Evolutionary conservation across 345 rosid genomes (phyloP).

Genomic region (Eucalyptus marginata): DNA sequence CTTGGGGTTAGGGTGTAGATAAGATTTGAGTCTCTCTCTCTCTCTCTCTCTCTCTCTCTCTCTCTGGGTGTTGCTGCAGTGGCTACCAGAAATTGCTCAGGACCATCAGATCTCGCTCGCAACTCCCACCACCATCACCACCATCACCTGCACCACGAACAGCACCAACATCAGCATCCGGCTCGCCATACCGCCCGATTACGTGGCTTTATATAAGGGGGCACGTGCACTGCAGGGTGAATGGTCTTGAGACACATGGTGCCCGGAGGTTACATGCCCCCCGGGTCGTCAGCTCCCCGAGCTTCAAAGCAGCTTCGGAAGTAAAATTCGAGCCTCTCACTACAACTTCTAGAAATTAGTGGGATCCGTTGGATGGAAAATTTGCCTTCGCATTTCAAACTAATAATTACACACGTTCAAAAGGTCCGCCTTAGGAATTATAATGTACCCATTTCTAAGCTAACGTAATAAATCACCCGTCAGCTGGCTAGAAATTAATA

Average conservation of each 20-base stretch:
- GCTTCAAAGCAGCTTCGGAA: not conserved
- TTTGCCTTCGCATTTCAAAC: not conserved
- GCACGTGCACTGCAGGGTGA: slow-evolving; percentile 24
- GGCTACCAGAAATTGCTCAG: not conserved
- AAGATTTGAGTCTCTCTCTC: not conserved
- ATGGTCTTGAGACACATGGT: slow-evolving; percentile 10
- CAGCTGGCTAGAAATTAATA: not conserved
- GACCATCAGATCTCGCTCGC: slow-evolving; percentile 12
- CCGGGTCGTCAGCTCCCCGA: not conserved
- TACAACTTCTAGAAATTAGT: not conserved
- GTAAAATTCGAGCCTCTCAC: not conserved
- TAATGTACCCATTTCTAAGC: not conserved
- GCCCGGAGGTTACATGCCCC: slow-evolving; percentile 3
- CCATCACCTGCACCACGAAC: not conserved
- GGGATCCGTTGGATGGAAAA: not conserved
- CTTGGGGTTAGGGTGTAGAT: not conserved
- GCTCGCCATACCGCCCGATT: not conserved
- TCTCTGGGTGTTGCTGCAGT: not conserved
- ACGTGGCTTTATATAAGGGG: slow-evolving; percentile 25
- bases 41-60: not conserved
- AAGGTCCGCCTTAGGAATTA: not conserved
- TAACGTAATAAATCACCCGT: not conserved
- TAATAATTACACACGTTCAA: not conserved
- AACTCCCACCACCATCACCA: not conserved
- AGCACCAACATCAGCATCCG: not conserved